Evolutionary conservation across 2,329 filamentous ascomycete species (phyloP), one percentile per base, ranked within the genome.

Genomic region (Calonectria pseudoreteaudii): DNA sequence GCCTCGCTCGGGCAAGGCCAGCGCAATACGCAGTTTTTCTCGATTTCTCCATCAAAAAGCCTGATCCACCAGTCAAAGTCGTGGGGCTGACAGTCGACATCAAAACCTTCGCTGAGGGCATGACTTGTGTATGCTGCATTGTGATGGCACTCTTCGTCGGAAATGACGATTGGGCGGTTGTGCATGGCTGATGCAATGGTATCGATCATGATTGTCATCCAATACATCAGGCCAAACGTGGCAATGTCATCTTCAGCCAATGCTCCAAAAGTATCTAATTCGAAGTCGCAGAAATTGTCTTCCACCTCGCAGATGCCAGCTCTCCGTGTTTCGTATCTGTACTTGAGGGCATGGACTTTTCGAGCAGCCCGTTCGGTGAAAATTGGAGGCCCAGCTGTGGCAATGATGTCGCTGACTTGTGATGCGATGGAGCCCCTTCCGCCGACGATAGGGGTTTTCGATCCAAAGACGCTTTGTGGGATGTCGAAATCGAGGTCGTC

Each of bases 131-230:
- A 76, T 3, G 79, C 78, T 1, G 79, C 73, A 31, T 84, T 82
- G 70, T 83, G 84, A 65, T 84, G 82, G 66, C 84, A 85, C 73
- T 85, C 84, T 34, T 86, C 83, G 49, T 86, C 85, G 0, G 82
- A 80, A 16, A 86, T 80, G 1, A 84, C 83, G 4, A 85, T 79
- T 1, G 80, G 79, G 30, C 81, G 74, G 52, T 80, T 74, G 68
- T 89, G 85, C 84, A 91, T 89, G 2, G 89, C 88, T 0, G 90
- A 86, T 0, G 88, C 90, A 28, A 91, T 80, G 0, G 90, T 91
- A 78, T 91, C 90, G 53, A 90, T 89, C 90, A 91, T 91, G 56
- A 91, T 84, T 1, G 88, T 88, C 50, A 92, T 83, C 90, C 90
- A 92, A 78, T 89, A 91, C n/a, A 91, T 80, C 14, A 91, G 82